Conservation (phyloP, 2,329 filamentous ascomycete species). For the Clonostachys solani region DNA sequence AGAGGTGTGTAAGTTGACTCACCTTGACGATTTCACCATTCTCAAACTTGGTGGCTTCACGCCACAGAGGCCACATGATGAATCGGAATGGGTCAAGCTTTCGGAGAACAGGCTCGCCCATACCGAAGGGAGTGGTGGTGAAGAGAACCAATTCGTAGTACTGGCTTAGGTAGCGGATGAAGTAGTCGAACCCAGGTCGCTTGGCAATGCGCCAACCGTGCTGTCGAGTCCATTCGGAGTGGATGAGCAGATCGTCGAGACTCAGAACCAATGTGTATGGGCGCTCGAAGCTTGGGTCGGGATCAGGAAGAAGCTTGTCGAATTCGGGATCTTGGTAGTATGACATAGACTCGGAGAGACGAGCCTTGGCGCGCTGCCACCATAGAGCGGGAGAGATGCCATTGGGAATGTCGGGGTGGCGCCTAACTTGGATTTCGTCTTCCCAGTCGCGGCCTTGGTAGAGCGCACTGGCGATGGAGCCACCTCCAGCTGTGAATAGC, state of each 20-base stretch:
- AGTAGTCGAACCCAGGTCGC: slow-evolving; percentile 93
- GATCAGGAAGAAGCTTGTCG: slow-evolving; percentile 82
- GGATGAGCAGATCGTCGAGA: slow-evolving; percentile 88
- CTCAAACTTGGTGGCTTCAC: slow-evolving; percentile 96
- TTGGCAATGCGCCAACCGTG: slow-evolving; percentile 96
- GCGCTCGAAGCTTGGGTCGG: slow-evolving; percentile 73
- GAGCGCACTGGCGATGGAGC: slow-evolving; percentile 52
- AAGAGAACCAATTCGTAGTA: slow-evolving; percentile 98
- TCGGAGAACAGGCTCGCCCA: slow-evolving; percentile 81
- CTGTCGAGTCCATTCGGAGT: slow-evolving; percentile 91
- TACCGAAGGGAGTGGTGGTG: slow-evolving; percentile 79
- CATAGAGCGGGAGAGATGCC: slow-evolving; percentile 74
- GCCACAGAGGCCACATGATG: slow-evolving; percentile 90
- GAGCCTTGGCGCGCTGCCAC: slow-evolving; percentile 76
- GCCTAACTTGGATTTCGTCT: slow-evolving; percentile 67
- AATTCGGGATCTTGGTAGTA: slow-evolving; percentile 98
- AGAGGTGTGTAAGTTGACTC: slow-evolving; percentile 12
- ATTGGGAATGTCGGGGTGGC: slow-evolving; percentile 68
- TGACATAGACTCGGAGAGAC: slow-evolving; percentile 69
- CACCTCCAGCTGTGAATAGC: slow-evolving; percentile 57
- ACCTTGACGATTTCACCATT: slow-evolving; percentile 96
- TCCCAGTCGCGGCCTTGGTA: slow-evolving; percentile 92
- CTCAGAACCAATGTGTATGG: slow-evolving; percentile 92
- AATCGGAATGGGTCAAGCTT: slow-evolving; percentile 95
- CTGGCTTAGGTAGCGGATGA: slow-evolving; percentile 91